phyloP scores from a whole-genome alignment of 306 rosid species.

The Trifolium subterraneum region DNA sequence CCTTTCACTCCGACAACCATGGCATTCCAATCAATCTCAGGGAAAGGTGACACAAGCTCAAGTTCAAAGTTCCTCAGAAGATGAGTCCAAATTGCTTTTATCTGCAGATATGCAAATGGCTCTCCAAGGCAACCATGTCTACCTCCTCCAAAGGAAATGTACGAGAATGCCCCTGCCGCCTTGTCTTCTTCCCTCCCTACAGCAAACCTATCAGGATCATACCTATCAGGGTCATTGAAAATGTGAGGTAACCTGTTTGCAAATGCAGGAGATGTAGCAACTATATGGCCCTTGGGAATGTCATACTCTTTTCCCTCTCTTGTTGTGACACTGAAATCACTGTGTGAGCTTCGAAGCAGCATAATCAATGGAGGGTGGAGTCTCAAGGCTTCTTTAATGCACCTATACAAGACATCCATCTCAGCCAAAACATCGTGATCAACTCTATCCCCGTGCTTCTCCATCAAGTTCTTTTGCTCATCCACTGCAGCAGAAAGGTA shows the following conservation, averaged over 20 bases:
- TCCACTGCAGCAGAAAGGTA: constrained; percentile 72
- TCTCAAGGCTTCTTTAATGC: constrained; percentile 94
- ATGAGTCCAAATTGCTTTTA: constrained; percentile 93
- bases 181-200: constrained; percentile 93
- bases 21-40: constrained; percentile 97
- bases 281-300: constrained; percentile 92
- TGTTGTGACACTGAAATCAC: constrained; percentile 76
- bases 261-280: constrained; percentile 93
- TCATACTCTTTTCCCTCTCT: constrained; percentile 81
- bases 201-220: constrained; percentile 78
- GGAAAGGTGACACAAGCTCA: constrained; percentile 86
- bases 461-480: constrained; percentile 76
- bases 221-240: constrained; percentile 76
- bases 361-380: constrained; percentile 95
- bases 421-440: constrained; percentile 94
- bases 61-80: constrained; percentile 93
- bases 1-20: constrained; percentile 99
- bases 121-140: constrained; percentile 98
- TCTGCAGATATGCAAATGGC: constrained; percentile 95
- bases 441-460: constrained; percentile 73
- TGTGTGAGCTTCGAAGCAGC: constrained; percentile 87
- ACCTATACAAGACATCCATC: constrained; percentile 85
- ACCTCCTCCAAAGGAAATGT: constrained; percentile 95
- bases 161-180: constrained; percentile 85
- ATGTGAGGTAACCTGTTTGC: constrained; percentile 86